Conservation (phyloP, 2,329 filamentous ascomycete genomes). For the Colletotrichum gloeosporioides region DNA sequence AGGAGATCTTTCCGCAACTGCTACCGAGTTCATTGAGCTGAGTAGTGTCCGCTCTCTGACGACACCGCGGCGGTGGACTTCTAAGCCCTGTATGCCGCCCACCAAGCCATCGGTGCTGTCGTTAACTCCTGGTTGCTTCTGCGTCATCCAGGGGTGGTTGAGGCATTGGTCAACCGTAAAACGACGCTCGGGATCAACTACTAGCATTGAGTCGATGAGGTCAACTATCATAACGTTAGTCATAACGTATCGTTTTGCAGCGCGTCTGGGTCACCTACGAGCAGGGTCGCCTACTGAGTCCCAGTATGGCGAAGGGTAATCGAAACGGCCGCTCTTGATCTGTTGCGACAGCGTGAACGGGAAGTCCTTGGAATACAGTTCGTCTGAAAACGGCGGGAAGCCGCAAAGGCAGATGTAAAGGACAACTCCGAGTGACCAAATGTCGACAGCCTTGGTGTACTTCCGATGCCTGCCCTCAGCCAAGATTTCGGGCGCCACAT, state of each 20-base stretch:
- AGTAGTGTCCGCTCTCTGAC: slow-evolving; percentile 85
- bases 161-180: slow-evolving; percentile 92
- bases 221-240: slow-evolving; percentile 60
- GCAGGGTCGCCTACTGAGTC: slow-evolving; percentile 86
- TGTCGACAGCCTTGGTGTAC: slow-evolving; percentile 93
- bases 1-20: slow-evolving; percentile 54
- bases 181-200: slow-evolving; percentile 82
- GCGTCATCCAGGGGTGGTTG: slow-evolving; percentile 86
- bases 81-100: slow-evolving; percentile 80
- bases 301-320: slow-evolving; percentile 98
- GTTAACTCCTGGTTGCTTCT: slow-evolving; percentile 63
- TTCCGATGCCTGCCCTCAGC: slow-evolving; percentile 81
- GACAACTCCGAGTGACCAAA: slow-evolving; percentile 98
- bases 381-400: slow-evolving; percentile 96
- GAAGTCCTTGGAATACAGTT: slow-evolving; percentile 80
- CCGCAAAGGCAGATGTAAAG: slow-evolving; percentile 97
- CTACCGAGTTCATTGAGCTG: slow-evolving; percentile 78
- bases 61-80: slow-evolving; percentile 83
- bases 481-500: slow-evolving; percentile 95
- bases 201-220: slow-evolving; percentile 93
- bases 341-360: slow-evolving; percentile 89
- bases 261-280: slow-evolving; percentile 46
- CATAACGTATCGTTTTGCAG: neutral
- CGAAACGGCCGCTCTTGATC: slow-evolving; percentile 86
- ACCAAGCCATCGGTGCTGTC: slow-evolving; percentile 95